Base-by-base conservation (phyloP, 257 asterid species). In the Petunia axillaris region DNA sequence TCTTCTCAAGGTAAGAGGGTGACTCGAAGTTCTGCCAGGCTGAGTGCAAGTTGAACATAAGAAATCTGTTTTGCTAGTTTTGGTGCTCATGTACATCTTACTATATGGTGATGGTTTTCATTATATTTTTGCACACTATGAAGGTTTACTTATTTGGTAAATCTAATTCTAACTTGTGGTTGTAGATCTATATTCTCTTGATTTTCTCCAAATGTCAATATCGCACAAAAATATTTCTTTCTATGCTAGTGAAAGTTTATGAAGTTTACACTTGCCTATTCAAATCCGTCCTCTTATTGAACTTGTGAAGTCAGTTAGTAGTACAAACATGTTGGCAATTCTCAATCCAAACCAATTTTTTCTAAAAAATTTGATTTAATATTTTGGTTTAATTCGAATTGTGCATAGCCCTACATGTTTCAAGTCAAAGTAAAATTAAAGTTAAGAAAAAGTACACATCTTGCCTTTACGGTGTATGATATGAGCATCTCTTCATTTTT, bases 21-120 rank as follows among this genome's bases (percentile, higher is more conserved):
- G 73, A 88, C 97, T 75, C 84, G 94, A 52, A 83, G 85, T 2
- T 89, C 98, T 63, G 64, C 88, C 67, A 83, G 96, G 57, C 85
- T 79, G 59, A 75, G 36, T 25, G 25, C 25, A 54, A 76, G 66
- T 73, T 75, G 85, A 70, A 81, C 58, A 80, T 88, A 83, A 85
- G 60, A 48, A 48, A 35, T 71, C 25, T 50, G 15, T 57, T 50
- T 71, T 35, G 46, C 77, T 50, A 48, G 46, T 71, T 71, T 71
- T 71, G 62, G 77, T 10, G 36, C 46, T 50, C 77, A 50, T 71
- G 77, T 50, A 50, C 77, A 35, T 48, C 11, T 48, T 0, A 48
- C 10, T 13, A 71, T 35, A 71, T 50, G 62, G 11, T 46, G 35
- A 35, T 48, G 77, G 77, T 1, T 13, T 13, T 54, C 59, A 1